Evolutionary conservation across 495 filamentous ascomycete species (phyloP), one percentile per base, ranked within the genome.

Genomic region (Halenospora varia): DNA sequence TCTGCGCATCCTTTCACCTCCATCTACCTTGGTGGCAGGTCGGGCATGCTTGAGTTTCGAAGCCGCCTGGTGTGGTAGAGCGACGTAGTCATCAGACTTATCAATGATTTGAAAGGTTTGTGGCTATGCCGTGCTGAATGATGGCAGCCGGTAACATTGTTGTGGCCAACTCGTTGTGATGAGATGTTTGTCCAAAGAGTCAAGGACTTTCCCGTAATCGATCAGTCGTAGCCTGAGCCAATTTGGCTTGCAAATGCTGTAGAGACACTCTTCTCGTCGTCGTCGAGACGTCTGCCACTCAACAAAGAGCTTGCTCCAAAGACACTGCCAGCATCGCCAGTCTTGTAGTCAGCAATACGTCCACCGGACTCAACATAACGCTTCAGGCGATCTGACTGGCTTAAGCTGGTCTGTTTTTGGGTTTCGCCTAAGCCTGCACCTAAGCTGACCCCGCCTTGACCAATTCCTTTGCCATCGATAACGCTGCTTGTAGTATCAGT

Each of bases 241-340:
- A 96, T 82, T 71, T 97, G 95, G 71, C 91, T 96, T 41, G 92
- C 93, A 75, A 97, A 97, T 6, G 91, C 91, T 25, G 93, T 97
- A 60, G 89, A 96, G 64, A 97, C 82, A 69, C 93, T 97, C 70
- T 93, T 88, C 56, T 92, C 88, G 68, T 97, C 94, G 59, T 99
- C 94, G 61, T 97, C 94, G n/a, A 75, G 50, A 24, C 73, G 72
- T 46, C 71, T 62, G 51, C 65, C 66, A 61, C 83, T 77, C 60
- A 81, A 77, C 51, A 84, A 75, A 44, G 83, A 88, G 59, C 88
- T 90, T 19, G 41, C 51, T 10, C 85, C 85, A 59, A 87, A 92
- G 45, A 90, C 87, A 66, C 88, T 92, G 53, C 80, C 75, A 53
- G 75, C 79, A 53, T 84, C 84, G 23, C 78, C 78, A 55, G 73